Conservation (phyloP, 2,329 filamentous ascomycete species). For the Chrysosporium queenslandicum region DNA sequence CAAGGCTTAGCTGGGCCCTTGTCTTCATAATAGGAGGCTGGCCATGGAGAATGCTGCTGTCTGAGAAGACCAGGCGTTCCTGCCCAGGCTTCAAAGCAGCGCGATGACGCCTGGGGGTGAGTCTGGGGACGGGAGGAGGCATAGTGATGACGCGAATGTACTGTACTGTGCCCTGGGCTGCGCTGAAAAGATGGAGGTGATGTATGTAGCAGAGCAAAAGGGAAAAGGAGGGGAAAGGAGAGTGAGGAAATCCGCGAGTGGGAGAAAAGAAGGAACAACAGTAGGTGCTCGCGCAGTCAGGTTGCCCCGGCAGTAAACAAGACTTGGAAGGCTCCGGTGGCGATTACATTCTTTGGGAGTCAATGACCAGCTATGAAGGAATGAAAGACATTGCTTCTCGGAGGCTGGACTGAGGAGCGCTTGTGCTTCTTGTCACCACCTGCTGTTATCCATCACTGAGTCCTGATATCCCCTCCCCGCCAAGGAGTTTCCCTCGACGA, state of each 20-base stretch:
- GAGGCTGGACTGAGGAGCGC: not conserved
- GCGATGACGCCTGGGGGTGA: conserved; percentile 6
- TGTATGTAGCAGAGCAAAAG: not conserved
- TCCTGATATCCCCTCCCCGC: conserved; percentile 3
- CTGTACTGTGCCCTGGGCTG: no score
- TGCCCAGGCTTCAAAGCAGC: conserved; percentile 14
- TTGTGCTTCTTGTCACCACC: not conserved
- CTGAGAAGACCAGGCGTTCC: conserved; percentile 17
- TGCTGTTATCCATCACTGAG: not conserved
- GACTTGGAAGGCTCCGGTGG: not conserved
- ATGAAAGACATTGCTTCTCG: not conserved
- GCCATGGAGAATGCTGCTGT: conserved; percentile 16
- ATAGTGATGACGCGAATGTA: no score
- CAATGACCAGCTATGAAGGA: not conserved
- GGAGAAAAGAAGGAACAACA: not conserved
- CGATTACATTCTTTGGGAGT: not conserved
- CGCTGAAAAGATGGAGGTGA: not conserved
- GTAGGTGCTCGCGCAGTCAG: not conserved
- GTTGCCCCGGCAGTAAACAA: not conserved
- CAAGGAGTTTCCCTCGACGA: conserved; percentile 1
- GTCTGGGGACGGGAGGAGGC: not conserved
- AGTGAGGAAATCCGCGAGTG: not conserved
- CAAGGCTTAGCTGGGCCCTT: conserved; percentile 30
- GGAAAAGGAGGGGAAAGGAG: not conserved
- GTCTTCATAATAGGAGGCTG: conserved; percentile 21